phyloP scores from a whole-genome alignment of 2,329 filamentous ascomycete genomes.

The Mycosphaerella arachidis region DNA sequence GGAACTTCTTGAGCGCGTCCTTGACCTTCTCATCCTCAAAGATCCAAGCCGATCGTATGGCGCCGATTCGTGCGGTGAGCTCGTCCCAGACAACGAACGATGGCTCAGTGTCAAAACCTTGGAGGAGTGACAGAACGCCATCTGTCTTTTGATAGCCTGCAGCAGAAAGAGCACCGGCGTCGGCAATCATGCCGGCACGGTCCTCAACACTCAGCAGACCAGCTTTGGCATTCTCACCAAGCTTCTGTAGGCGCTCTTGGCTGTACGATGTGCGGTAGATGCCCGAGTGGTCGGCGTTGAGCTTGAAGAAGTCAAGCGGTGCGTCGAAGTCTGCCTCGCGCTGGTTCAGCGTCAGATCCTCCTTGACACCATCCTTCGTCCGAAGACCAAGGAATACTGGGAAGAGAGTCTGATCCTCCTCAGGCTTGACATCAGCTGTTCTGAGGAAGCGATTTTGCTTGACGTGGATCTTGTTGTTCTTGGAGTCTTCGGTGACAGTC shows the following conservation, averaged over 20 bases:
- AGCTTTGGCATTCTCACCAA: constrained; percentile 78
- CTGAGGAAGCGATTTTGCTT: constrained; percentile 94
- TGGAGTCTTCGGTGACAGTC: constrained; percentile 71
- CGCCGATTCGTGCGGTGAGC: constrained; percentile 70
- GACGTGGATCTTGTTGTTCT: constrained; percentile 69
- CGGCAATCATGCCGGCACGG: constrained; percentile 82
- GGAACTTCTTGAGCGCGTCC: constrained; percentile 77
- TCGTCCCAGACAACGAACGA: constrained; percentile 96
- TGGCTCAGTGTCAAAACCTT: constrained; percentile 73
- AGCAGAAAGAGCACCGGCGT: constrained; percentile 81
- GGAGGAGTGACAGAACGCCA: constrained; percentile 76
- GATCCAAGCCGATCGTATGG: constrained; percentile 81
- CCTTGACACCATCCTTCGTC: constrained; percentile 76
- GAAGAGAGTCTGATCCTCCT: constrained; percentile 83
- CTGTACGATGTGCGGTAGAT: constrained; percentile 88
- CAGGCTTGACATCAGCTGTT: constrained; percentile 87
- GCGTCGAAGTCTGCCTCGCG: constrained; percentile 76
- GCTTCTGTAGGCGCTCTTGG: constrained; percentile 76
- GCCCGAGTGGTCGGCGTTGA: constrained; percentile 91
- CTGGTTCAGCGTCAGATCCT: constrained; percentile 65
- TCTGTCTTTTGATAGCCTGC: constrained; percentile 94
- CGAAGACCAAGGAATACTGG: constrained; percentile 85
- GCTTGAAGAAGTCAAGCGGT: constrained; percentile 84
- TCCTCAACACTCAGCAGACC: constrained; percentile 83
- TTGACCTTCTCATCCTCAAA: constrained; percentile 73